Percentiles rank a stretch among this genome's conserved stretches.
These are phyloP conservation scores for Mucor saturninus DNA, from an alignment of 371 early-diverging fungal genomes.

Conservation along the genomic window DNA sequence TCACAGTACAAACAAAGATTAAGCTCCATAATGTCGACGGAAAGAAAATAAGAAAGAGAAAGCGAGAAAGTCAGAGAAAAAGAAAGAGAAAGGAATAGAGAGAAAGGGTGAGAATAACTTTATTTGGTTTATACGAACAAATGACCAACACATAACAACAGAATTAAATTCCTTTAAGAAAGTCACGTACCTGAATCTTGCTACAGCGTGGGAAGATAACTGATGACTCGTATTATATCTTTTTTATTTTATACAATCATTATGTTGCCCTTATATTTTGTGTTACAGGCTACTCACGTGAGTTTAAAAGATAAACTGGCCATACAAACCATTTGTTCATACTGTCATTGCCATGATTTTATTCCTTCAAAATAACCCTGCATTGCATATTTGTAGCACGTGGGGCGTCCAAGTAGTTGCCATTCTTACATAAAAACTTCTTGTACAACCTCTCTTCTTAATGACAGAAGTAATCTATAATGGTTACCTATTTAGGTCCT, in stretches of 20 bases:
- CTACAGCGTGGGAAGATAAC: conserved; percentile 13
- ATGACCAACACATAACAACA: not conserved
- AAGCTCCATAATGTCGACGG: conserved; percentile 23
- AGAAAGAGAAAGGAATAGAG: not conserved
- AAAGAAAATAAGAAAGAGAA: conserved; percentile 10
- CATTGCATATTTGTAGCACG: conserved; percentile 17
- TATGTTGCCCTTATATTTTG: no score
- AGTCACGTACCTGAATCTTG: conserved; percentile 6
- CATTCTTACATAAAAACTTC: no score
- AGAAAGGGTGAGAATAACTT: conserved; percentile 8
- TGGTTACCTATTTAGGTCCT: not conserved
- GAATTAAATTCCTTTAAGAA: not conserved
- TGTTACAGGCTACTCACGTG: no score
- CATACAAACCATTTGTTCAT: no score
- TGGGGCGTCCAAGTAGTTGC: conserved; percentile 12
- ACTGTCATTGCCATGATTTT: no score
- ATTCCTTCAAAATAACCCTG: conserved; percentile 1
- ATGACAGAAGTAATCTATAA: not conserved
- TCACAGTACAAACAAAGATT: conserved; percentile 37
- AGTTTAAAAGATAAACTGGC: no score
- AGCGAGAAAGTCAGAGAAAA: not conserved
- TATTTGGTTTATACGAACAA: not conserved
- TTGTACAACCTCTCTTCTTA: not conserved
- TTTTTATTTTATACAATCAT: no score
- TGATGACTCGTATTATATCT: not conserved